phyloP scores from a whole-genome alignment of 495 filamentous ascomycete species.

The Talaromyces trachyspermus region DNA sequence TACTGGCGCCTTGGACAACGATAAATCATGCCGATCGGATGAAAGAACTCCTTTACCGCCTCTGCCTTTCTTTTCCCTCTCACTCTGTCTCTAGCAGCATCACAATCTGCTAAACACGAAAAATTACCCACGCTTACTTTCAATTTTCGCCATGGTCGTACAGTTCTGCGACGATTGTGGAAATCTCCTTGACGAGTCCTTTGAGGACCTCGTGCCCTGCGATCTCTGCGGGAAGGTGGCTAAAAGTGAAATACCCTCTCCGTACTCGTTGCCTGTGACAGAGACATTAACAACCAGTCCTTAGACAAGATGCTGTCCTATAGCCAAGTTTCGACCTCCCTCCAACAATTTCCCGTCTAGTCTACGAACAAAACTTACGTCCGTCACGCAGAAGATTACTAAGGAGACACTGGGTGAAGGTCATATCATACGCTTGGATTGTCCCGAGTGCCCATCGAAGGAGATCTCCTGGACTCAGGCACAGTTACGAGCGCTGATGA shows the following conservation, averaged over 20 bases:
- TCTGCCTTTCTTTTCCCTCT: too few species aligned
- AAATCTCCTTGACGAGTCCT: conserved; percentile 67
- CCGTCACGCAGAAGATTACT: conserved; percentile 63
- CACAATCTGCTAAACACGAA: too few species aligned
- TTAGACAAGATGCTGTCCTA: conserved; percentile 2
- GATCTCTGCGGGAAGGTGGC: conserved; percentile 67
- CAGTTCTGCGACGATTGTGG: conserved; percentile 75
- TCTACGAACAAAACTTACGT: conserved; percentile 58
- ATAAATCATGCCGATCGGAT: too few species aligned
- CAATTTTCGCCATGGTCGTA: conserved; percentile 3
- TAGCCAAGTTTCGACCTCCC: conserved; percentile 52
- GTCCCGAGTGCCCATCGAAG: conserved; percentile 62
- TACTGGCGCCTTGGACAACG: too few species aligned
- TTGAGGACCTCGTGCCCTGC: conserved; percentile 59
- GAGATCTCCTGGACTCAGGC: conserved; percentile 68
- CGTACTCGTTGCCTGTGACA: neutral
- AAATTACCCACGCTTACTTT: too few species aligned
- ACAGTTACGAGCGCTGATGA: conserved; percentile 80
- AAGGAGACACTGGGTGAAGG: conserved; percentile 62
- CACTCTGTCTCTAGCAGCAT: too few species aligned
- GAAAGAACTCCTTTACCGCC: too few species aligned
- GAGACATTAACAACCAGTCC: too few species aligned
- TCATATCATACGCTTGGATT: conserved; percentile 54
- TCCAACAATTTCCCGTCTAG: conserved; percentile 70
- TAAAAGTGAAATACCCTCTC: conserved; percentile 45